Evolutionary conservation across 208 protist species (phyloP).

Genomic region (Strigomonas galati): DNA sequence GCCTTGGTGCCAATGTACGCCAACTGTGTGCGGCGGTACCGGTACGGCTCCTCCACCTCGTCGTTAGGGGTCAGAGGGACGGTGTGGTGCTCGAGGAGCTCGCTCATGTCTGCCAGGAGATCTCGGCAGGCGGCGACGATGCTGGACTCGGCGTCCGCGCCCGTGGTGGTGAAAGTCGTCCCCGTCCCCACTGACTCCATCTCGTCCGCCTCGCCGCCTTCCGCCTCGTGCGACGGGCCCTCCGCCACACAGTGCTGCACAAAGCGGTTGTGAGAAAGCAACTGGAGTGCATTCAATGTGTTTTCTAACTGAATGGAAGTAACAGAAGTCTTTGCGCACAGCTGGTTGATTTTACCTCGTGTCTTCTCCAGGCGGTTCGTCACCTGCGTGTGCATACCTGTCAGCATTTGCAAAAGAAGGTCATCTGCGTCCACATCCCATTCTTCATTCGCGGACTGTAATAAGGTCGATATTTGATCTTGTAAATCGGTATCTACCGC

Average conservation of each 20-base stretch:
- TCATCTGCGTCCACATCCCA: slow-evolving; percentile 52
- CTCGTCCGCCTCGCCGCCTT: background rate
- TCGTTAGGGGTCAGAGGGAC: slow-evolving; percentile 13
- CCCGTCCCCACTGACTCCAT: background rate
- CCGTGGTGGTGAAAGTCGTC: slow-evolving; percentile 3
- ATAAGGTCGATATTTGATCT: slow-evolving; percentile 19
- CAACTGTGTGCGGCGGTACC: slow-evolving; percentile 32
- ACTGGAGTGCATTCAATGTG: slow-evolving; percentile 49
- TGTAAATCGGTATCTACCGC: background rate
- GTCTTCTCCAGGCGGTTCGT: slow-evolving; percentile 18
- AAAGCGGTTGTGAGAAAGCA: slow-evolving; percentile 69
- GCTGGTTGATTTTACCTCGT: slow-evolving; percentile 26
- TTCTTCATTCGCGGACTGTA: slow-evolving; percentile 20
- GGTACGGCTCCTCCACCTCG: slow-evolving; percentile 34
- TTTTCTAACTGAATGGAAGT: slow-evolving; percentile 42
- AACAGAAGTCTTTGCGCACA: slow-evolving; percentile 25
- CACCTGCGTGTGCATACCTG: slow-evolving; percentile 38
- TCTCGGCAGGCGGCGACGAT: slow-evolving; percentile 2
- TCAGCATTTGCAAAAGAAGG: slow-evolving; percentile 35
- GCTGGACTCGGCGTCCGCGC: background rate
- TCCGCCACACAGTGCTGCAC: slow-evolving; percentile 70
- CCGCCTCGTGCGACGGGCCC: slow-evolving; percentile 9
- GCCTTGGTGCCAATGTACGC: slow-evolving; percentile 42
- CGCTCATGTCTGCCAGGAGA: slow-evolving; percentile 13
- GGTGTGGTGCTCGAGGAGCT: background rate